Base-by-base conservation (phyloP, 2,329 filamentous ascomycete genomes). In the Botrytis pseudocinerea region DNA sequence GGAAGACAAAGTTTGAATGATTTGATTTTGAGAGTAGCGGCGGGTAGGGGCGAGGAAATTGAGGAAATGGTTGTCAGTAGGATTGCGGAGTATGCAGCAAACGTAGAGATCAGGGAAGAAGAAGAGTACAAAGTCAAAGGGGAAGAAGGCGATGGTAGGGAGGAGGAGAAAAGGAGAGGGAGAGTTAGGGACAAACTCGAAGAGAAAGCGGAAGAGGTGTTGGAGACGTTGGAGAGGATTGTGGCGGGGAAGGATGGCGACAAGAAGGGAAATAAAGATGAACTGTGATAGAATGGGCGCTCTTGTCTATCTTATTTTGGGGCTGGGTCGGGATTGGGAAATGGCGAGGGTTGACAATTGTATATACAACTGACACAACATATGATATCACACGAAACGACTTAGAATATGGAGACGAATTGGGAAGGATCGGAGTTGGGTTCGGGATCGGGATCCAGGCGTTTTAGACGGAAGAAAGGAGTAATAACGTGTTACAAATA, bases 1-100 rank as follows among this genome's bases (percentile, higher is more conserved):
- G 96, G 96, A 1, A 86, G 96, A 44, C 91, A 94, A 77, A 94
- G 90, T 46, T 86, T 99, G 40, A 99, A 99, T 79, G 96, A 99
- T 82, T 84, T 98, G 68, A 92, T 99, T 65, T 83, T 99, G 74
- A 87, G 91, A 70, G 92, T 99, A 16, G 96, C 94, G 0, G 94
- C 94, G 0, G 96, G 96, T 0, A 90, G 89, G 77, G 96, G 96
- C 7, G 88, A 95, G 74, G 86, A 89, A 42, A 95, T 99, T 76
- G 85, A 91, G 66, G 90, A 97, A 75, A 90, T 88, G 64, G 89
- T 97, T 35, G 87, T 93, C 70, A 97, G 93, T 76, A 92, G 93
- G 74, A 98, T 99, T 75, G 84, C 83, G 51, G 88, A 94, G 79
- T 98, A 98, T 82, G 90, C 94, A 0, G 91, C 92, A 48, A 94